A percentile compares a stretch with the other conserved stretches of the same genome.
These are phyloP conservation scores for Termitomyces sp. DNA, from an alignment of 768 basidiomycete species.

Conservation along the genomic window DNA sequence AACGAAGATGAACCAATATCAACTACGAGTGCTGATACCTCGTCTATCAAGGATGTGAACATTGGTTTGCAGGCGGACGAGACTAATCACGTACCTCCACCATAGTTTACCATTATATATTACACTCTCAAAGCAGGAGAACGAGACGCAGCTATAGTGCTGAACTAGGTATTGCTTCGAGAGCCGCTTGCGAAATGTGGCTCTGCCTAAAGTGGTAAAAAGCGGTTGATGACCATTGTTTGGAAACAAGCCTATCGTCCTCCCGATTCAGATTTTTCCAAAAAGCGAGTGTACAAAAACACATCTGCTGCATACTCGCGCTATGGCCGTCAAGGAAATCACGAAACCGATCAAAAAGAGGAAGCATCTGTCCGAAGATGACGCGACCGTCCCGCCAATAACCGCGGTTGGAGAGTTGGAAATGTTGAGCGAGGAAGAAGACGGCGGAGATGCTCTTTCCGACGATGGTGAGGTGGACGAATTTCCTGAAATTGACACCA, in stretches of 20 bases:
- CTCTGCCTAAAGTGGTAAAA: slow-evolving; percentile 2
- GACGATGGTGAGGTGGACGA: slow-evolving; percentile 62
- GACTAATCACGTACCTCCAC: slow-evolving; percentile 56
- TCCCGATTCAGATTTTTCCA: slow-evolving; percentile 18
- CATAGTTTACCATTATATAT: slow-evolving; percentile 73
- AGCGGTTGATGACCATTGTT: slow-evolving; percentile 23
- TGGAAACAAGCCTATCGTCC: slow-evolving; percentile 17
- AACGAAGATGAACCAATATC: slow-evolving; percentile 90
- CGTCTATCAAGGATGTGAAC: slow-evolving; percentile 47
- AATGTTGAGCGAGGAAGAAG: slow-evolving; percentile 73
- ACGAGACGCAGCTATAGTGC: not conserved
- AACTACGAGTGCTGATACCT: slow-evolving; percentile 94
- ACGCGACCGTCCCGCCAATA: slow-evolving; percentile 24
- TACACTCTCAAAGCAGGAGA: not conserved
- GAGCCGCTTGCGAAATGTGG: not conserved
- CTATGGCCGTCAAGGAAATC: slow-evolving; percentile 22
- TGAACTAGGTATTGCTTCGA: not conserved
- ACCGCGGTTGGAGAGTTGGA: slow-evolving; percentile 46
- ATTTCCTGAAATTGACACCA: slow-evolving; percentile 63
- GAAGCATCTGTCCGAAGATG: slow-evolving; percentile 44
- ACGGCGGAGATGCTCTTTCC: slow-evolving; percentile 35
- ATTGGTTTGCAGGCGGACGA: not conserved
- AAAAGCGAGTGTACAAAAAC: slow-evolving; percentile 5
- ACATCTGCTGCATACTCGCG: slow-evolving; percentile 22
- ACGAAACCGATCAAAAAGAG: slow-evolving; percentile 47